A percentile compares a stretch with the other conserved stretches of the same genome.
phyloP scores from a whole-genome alignment of 805 yeast species.

The Metschnikowia lunata region DNA sequence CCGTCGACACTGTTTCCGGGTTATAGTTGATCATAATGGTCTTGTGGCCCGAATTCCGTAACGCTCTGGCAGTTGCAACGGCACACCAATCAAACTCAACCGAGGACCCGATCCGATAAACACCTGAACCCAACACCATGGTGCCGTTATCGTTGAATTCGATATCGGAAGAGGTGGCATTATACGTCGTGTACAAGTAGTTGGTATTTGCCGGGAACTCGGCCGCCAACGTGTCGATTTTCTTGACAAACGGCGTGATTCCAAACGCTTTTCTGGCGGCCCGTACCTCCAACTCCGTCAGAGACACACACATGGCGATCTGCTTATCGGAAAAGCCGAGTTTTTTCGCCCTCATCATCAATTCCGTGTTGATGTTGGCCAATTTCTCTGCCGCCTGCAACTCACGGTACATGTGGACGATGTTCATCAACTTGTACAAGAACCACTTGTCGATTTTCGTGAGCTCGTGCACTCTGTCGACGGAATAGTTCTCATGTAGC shows the following conservation, averaged over 20 bases:
- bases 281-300: slow-evolving; percentile 78
- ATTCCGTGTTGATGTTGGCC: slow-evolving; percentile 58
- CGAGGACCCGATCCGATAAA: slow-evolving; percentile 95
- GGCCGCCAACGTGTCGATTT: slow-evolving; percentile 96
- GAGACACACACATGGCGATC: slow-evolving; percentile 71
- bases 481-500: slow-evolving; percentile 84
- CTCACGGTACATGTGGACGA: slow-evolving; percentile 83
- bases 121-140: slow-evolving; percentile 97
- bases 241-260: slow-evolving; percentile 89
- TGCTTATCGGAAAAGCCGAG: slow-evolving; percentile 95
- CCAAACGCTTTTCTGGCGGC: slow-evolving; percentile 73
- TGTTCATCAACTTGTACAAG: slow-evolving; percentile 85
- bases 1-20: slow-evolving; percentile 98
- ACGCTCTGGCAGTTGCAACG: slow-evolving; percentile 91
- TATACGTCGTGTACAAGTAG: slow-evolving; percentile 93
- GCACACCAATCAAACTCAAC: slow-evolving; percentile 99
- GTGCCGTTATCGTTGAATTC: slow-evolving; percentile 86
- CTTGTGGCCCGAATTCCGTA: slow-evolving; percentile 79
- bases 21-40: slow-evolving; percentile 96
- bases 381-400: slow-evolving; percentile 58
- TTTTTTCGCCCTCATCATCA: slow-evolving; percentile 77
- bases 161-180: slow-evolving; percentile 82
- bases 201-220: slow-evolving; percentile 98
- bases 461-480: slow-evolving; percentile 87
- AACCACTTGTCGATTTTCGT: slow-evolving; percentile 96